Evolutionary conservation across 176 grass and related monocot genomes (phyloP).

Genomic region (Typha latifolia): DNA sequence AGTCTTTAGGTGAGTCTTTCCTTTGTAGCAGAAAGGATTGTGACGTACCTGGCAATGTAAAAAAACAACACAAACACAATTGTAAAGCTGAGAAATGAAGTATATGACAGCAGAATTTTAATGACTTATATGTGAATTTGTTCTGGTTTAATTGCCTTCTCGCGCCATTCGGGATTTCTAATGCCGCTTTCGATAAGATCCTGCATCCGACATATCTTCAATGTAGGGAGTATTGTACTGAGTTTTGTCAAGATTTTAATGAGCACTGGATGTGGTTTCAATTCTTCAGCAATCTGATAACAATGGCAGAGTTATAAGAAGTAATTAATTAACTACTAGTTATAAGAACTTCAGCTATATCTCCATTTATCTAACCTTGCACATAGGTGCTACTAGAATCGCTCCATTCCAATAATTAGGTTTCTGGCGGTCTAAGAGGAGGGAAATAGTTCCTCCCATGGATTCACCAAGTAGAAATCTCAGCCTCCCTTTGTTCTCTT

Average conservation of each 20-base stretch:
- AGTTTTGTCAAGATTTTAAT: conserved; percentile 36
- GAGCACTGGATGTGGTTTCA: conserved; percentile 50
- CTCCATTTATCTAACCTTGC: conserved; percentile 31
- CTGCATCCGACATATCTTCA: conserved; percentile 51
- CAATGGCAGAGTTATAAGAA: background rate
- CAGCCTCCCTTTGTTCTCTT: conserved; percentile 38
- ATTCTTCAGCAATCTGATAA: conserved; percentile 57
- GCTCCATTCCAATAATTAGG: conserved; percentile 45
- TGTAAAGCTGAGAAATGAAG: background rate
- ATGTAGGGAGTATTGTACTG: conserved; percentile 37
- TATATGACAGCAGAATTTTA: background rate
- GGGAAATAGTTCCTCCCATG: conserved; percentile 44
- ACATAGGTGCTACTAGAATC: conserved; percentile 56
- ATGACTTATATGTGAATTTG: background rate
- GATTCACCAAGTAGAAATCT: conserved; percentile 49
- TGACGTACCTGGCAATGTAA: conserved; percentile 28
- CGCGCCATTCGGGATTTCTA: conserved; percentile 42
- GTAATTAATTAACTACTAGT: background rate
- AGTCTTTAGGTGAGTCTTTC: conserved; percentile 52
- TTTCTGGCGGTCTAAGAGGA: conserved; percentile 43
- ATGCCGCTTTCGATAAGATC: conserved; percentile 51
- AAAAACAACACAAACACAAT: background rate
- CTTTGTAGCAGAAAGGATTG: conserved; percentile 53
- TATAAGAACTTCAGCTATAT: too few species aligned
- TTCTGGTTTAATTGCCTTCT: conserved; percentile 29